phyloP scores from a whole-genome alignment of 78 protist species.

The Diacronema lutheri region DNA sequence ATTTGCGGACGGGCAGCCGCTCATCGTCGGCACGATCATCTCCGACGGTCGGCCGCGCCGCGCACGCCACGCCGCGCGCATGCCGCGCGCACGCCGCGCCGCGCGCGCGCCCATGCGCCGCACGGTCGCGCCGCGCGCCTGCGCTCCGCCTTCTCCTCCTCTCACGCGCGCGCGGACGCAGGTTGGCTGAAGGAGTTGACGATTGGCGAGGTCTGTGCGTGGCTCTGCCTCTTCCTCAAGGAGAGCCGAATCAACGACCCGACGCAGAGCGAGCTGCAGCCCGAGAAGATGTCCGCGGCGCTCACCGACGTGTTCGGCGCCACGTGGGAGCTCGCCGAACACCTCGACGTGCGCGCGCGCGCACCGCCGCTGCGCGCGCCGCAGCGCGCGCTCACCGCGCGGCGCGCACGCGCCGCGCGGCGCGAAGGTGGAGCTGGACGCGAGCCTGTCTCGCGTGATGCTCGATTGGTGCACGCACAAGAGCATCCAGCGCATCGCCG shows the following conservation, averaged over 20 bases:
- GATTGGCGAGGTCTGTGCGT: conserved; percentile 1
- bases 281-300: not conserved
- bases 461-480: conserved; percentile 5
- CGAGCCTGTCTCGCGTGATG: not conserved
- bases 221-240: conserved; percentile 24
- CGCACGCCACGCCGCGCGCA: no score
- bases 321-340: not conserved
- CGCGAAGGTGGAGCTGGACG: not conserved
- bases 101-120: no score
- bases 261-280: not conserved
- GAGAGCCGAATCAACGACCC: not conserved
- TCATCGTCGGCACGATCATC: conserved; percentile 20
- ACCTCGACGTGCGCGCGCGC: not conserved
- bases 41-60: not conserved
- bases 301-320: not conserved
- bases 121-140: no score
- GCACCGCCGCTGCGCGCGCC: not conserved
- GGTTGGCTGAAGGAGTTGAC: conserved; percentile 3
- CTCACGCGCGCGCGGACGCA: no score
- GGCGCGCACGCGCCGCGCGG: not conserved
- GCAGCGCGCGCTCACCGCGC: not conserved
- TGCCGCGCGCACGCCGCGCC: no score
- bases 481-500: conserved; percentile 11
- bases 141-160: no score
- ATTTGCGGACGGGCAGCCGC: conserved; percentile 36